Evolutionary conservation across 2,329 filamentous ascomycete genomes (phyloP).

Genomic region (Coccinonectria pachysandricola): DNA sequence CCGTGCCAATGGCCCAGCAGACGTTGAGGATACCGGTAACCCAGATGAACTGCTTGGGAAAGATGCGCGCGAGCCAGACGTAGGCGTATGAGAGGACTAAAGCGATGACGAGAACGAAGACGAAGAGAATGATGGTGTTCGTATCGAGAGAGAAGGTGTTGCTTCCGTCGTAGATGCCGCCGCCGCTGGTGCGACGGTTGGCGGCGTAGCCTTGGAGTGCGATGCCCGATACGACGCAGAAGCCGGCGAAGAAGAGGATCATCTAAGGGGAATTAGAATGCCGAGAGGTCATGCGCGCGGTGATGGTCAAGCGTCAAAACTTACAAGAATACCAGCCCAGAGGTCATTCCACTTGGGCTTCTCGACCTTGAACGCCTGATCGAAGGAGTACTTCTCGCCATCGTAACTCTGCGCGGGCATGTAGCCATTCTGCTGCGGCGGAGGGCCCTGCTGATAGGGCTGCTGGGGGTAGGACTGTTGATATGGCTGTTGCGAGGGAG

Average conservation of each 20-base stretch:
- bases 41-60: slow-evolving; percentile 90
- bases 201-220: slow-evolving; percentile 63
- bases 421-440: slow-evolving; percentile 20
- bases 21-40: slow-evolving; percentile 84
- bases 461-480: slow-evolving; percentile 16
- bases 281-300: no score
- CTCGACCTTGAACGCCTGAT: slow-evolving; percentile 72
- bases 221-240: slow-evolving; percentile 64
- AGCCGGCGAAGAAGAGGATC: slow-evolving; percentile 61
- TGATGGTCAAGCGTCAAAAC: not conserved
- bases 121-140: slow-evolving; percentile 79
- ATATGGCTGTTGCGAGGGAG: slow-evolving; percentile 14
- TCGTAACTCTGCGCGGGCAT: slow-evolving; percentile 27
- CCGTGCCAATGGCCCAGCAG: slow-evolving; percentile 71
- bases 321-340: slow-evolving; percentile 74
- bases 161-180: slow-evolving; percentile 60
- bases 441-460: slow-evolving; percentile 19
- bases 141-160: slow-evolving; percentile 63
- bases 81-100: slow-evolving; percentile 68
- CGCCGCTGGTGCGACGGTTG: slow-evolving; percentile 53
- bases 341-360: slow-evolving; percentile 82
- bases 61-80: slow-evolving; percentile 62
- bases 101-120: slow-evolving; percentile 64
- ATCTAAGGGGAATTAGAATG: no score
- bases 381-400: slow-evolving; percentile 50